Percentiles rank a stretch among this genome's conserved stretches.
Conservation (phyloP, 2,329 filamentous ascomycete genomes). For the Fusarium compactum region DNA sequence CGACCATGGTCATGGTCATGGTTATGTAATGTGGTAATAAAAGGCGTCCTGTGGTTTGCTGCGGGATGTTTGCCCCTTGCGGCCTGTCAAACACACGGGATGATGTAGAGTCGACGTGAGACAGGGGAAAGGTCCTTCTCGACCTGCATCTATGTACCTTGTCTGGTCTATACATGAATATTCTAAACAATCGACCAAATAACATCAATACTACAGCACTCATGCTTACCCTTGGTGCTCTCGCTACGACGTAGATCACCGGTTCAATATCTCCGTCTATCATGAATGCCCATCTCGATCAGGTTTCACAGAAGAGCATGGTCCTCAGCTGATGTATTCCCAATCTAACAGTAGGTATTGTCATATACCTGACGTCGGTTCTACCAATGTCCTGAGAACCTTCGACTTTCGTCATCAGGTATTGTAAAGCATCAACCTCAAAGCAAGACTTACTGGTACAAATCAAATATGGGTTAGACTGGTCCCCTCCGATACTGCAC, state of each 20-base stretch:
- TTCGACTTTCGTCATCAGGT: constrained; percentile 11
- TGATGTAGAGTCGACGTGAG: constrained; percentile 37
- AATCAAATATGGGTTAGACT: constrained; percentile 13
- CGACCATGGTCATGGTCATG: background rate
- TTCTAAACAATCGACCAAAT: constrained; percentile 1
- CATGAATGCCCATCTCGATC: constrained; percentile 35
- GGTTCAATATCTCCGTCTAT: constrained; percentile 16
- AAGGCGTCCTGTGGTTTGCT: constrained; percentile 4
- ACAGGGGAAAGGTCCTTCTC: constrained; percentile 21
- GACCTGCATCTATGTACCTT: constrained; percentile 14
- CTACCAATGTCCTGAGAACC: constrained; percentile 6
- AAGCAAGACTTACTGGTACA: background rate
- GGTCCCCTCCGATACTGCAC: constrained; percentile 10
- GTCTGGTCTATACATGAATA: constrained; percentile 2
- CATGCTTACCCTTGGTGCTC: background rate
- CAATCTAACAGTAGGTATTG: background rate
- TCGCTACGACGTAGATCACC: constrained; percentile 3
- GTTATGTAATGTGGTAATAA: background rate
- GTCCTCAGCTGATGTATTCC: constrained; percentile 19
- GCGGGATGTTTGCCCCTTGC: constrained; percentile 27
- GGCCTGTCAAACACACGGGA: constrained; percentile 37
- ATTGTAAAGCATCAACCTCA: constrained; percentile 20
- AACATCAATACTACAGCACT: background rate
- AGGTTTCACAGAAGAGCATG: constrained; percentile 33
- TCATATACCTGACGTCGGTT: constrained; percentile 33